Evolutionary conservation across 768 basidiomycete genomes (phyloP).

Genomic region (Boletus reticuloceps): DNA sequence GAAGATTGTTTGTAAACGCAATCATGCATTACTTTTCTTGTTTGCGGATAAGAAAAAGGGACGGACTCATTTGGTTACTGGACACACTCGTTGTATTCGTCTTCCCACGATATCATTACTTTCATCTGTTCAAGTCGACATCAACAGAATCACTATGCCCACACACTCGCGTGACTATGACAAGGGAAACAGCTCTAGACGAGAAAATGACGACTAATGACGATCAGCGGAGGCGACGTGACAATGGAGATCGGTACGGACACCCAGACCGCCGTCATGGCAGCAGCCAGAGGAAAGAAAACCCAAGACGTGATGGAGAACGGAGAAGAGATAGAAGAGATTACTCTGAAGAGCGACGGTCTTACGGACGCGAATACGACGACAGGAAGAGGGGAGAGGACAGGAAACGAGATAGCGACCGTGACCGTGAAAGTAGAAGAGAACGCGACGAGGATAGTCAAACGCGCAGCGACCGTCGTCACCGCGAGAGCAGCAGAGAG

Average conservation of each 20-base stretch:
- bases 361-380: conserved; percentile 20
- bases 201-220: conserved; percentile 9
- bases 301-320: conserved; percentile 22
- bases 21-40: not conserved
- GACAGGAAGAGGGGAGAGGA: conserved; percentile 16
- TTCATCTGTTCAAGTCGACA: not conserved
- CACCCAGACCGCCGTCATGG: conserved; percentile 15
- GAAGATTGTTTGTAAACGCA: conserved; percentile 12
- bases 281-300: conserved; percentile 12
- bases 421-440: conserved; percentile 11
- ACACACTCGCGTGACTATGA: conserved; percentile 13
- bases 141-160: conserved; percentile 13
- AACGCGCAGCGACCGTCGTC: conserved; percentile 27
- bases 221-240: conserved; percentile 8
- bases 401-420: conserved; percentile 11
- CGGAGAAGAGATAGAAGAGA: conserved; percentile 18
- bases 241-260: conserved; percentile 2
- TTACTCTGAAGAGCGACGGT: conserved; percentile 13
- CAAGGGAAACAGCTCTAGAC: conserved; percentile 12
- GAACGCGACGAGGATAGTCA: conserved; percentile 36
- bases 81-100: not conserved
- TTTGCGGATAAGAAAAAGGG: not conserved
- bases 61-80: not conserved
- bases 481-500: conserved; percentile 26
- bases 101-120: conserved; percentile 17